phyloP scores from a whole-genome alignment of 331 rosid species.

The Quercus lobata region DNA sequence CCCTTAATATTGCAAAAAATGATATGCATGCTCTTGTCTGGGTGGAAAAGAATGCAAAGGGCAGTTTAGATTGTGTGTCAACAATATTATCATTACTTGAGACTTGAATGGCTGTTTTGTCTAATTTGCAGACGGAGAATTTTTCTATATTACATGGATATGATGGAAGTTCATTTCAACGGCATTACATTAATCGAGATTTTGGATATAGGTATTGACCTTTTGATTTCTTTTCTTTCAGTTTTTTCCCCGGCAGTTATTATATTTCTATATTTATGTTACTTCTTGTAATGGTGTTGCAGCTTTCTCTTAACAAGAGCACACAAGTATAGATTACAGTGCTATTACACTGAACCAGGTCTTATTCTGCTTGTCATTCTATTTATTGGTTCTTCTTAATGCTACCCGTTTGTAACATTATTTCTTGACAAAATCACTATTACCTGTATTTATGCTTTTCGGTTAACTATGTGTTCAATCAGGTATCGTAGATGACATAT shows the following conservation, averaged over 20 bases:
- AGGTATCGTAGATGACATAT: constrained; percentile 66
- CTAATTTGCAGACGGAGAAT: constrained; percentile 48
- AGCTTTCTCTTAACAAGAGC: constrained; percentile 71
- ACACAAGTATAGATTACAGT: constrained; percentile 79
- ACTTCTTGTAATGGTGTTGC: constrained; percentile 21
- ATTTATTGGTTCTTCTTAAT: constrained; percentile 10
- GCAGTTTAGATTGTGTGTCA: neutral
- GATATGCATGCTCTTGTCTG: neutral
- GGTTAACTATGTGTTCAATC: constrained; percentile 17
- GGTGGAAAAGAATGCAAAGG: neutral
- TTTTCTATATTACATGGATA: constrained; percentile 61
- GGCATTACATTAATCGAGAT: constrained; percentile 49
- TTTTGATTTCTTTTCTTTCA: constrained; percentile 2
- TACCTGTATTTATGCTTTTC: neutral
- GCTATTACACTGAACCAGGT: constrained; percentile 92
- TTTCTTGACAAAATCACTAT: constrained; percentile 5
- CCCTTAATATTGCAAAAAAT: neutral
- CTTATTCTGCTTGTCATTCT: constrained; percentile 5
- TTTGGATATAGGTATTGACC: constrained; percentile 44
- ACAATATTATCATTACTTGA: neutral
- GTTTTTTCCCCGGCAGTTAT: neutral
- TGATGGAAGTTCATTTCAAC: constrained; percentile 59
- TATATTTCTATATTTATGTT: constrained; percentile 13
- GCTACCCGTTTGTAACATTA: neutral
- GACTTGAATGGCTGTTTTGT: constrained; percentile 8